phyloP scores from a whole-genome alignment of 2,329 filamentous ascomycete species.

The Elsinoe arachidis region DNA sequence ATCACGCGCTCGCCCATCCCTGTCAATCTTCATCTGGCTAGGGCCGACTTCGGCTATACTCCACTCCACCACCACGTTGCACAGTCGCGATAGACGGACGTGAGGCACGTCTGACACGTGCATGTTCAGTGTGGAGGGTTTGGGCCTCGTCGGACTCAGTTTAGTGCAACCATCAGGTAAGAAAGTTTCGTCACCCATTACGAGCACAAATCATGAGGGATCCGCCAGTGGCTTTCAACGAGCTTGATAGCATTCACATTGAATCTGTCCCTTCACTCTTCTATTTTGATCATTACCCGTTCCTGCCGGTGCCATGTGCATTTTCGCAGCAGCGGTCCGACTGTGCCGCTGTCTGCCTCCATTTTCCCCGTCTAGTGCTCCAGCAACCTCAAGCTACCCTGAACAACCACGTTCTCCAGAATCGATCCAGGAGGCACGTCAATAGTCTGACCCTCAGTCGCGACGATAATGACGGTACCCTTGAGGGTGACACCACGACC shows the following conservation, averaged over 20 bases:
- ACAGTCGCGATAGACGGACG: not conserved
- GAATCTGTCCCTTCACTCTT: not conserved
- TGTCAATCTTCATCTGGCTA: constrained; percentile 1
- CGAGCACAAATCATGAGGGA: too few relatives aligned
- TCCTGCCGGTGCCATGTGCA: not conserved
- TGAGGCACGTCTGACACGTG: not conserved
- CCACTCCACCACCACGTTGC: not conserved
- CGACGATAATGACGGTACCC: constrained; percentile 98
- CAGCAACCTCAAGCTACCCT: constrained; percentile 77
- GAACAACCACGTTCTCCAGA: constrained; percentile 96
- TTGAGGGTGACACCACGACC: constrained; percentile 93
- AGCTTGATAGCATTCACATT: not conserved
- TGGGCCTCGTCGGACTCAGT: not conserved
- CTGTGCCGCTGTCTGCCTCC: not conserved
- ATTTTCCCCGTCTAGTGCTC: constrained; percentile 46
- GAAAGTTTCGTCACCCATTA: too few relatives aligned
- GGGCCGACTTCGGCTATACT: not conserved
- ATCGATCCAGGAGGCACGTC: constrained; percentile 95
- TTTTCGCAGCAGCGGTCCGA: not conserved
- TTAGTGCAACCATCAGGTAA: too few relatives aligned
- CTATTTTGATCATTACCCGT: constrained; percentile 10
- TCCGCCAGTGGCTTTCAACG: not conserved
- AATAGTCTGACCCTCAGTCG: constrained; percentile 94
- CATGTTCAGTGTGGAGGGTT: not conserved
- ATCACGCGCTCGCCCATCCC: not conserved